Percentiles rank a stretch among this genome's conserved stretches.
Evolutionary conservation across 2,329 filamentous ascomycete genomes (phyloP).

Genomic region (Diaporthe capsici): DNA sequence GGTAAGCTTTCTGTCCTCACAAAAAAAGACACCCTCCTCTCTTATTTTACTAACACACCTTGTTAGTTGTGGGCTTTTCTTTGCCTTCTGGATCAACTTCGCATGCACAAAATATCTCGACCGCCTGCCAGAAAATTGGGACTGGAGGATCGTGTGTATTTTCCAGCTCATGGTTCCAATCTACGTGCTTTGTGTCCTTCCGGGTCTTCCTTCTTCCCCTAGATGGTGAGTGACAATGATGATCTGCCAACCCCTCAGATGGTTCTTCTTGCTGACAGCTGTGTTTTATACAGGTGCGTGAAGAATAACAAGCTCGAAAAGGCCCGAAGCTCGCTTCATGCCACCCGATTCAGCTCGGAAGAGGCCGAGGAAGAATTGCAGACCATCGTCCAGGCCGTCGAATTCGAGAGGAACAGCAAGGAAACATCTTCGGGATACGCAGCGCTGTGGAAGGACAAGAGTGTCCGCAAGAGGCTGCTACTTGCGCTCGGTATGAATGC

Average conservation of each 20-base stretch:
- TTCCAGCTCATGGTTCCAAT: slow-evolving; percentile 78
- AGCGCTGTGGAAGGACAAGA: slow-evolving; percentile 79
- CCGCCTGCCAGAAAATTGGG: slow-evolving; percentile 69
- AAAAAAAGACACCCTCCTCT: too few species aligned
- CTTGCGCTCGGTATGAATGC: slow-evolving; percentile 78
- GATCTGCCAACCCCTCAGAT: neutral
- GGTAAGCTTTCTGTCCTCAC: neutral
- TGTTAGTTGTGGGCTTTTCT: slow-evolving; percentile 59
- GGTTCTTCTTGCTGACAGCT: neutral
- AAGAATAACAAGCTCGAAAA: slow-evolving; percentile 70
- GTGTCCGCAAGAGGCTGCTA: slow-evolving; percentile 75
- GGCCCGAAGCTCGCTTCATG: slow-evolving; percentile 68
- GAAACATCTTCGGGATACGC: slow-evolving; percentile 73
- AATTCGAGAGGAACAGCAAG: slow-evolving; percentile 78
- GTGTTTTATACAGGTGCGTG: slow-evolving; percentile 52
- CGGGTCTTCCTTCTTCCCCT: slow-evolving; percentile 77
- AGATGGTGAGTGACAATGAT: slow-evolving; percentile 70
- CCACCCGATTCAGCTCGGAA: slow-evolving; percentile 73
- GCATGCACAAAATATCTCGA: slow-evolving; percentile 68
- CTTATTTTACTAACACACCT: neutral
- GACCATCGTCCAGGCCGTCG: slow-evolving; percentile 76
- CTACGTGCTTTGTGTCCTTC: slow-evolving; percentile 72
- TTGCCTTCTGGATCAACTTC: slow-evolving; percentile 75
- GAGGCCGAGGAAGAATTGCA: slow-evolving; percentile 77
- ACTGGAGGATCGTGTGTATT: slow-evolving; percentile 80